Percentiles rank a stretch among this genome's conserved stretches.
Conservation (phyloP, 2,329 filamentous ascomycete species). For the Ustilaginoidea virens region DNA sequence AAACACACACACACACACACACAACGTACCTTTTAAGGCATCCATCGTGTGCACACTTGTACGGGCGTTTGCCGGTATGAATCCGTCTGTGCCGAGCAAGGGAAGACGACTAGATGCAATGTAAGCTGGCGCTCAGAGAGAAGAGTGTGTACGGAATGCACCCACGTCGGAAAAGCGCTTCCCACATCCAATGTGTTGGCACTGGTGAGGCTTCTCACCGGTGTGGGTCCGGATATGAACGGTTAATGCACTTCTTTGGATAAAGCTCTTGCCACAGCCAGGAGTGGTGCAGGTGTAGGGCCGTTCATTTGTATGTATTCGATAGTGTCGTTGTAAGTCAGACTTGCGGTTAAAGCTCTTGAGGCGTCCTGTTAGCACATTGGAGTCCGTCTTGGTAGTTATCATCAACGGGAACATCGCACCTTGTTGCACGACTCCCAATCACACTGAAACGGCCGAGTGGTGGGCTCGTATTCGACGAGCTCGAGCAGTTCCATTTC, state of each 20-base stretch:
- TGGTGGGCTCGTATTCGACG: constrained; percentile 46
- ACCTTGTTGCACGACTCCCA: constrained; percentile 50
- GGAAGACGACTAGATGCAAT: constrained; percentile 39
- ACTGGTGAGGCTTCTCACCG: constrained; percentile 57
- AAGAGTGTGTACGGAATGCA: too few species aligned
- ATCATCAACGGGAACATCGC: constrained; percentile 9
- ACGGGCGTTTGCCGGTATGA: constrained; percentile 51
- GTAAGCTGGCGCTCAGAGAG: too few species aligned
- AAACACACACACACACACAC: too few species aligned
- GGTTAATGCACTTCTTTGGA: constrained; percentile 53
- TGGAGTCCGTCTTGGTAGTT: too few species aligned
- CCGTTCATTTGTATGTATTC: constrained; percentile 57
- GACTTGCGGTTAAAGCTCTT: constrained; percentile 64
- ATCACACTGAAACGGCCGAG: constrained; percentile 48
- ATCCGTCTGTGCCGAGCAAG: constrained; percentile 49
- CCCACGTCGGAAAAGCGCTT: constrained; percentile 57
- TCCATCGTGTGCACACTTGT: constrained; percentile 44
- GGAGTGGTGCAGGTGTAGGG: constrained; percentile 46
- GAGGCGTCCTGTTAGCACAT: constrained; percentile 1
- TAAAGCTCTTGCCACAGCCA: constrained; percentile 55
- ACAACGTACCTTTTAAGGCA: constrained; percentile 45
- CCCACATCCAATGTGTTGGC: constrained; percentile 47
- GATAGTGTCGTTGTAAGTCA: constrained; percentile 53
- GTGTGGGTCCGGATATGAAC: constrained; percentile 58
- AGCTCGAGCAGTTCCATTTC: constrained; percentile 49